Conservation (phyloP, 306 rosid species). For the Malus orientalis region DNA sequence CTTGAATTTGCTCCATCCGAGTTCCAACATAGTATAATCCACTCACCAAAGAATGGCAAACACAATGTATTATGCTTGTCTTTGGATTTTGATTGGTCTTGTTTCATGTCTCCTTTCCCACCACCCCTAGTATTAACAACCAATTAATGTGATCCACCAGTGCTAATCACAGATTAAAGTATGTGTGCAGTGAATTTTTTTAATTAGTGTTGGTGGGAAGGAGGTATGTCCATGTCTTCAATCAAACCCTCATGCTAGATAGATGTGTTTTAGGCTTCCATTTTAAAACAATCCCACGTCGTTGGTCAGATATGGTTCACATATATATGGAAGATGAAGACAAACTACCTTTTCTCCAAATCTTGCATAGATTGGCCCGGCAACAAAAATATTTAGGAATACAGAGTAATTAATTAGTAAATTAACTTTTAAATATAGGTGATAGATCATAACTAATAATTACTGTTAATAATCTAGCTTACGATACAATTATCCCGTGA, state of each 20-base stretch:
- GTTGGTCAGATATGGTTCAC: conserved; percentile 14
- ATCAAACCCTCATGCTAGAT: conserved; percentile 10
- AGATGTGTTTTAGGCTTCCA: not conserved
- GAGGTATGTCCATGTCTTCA: conserved; percentile 18
- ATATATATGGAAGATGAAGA: conserved; percentile 19
- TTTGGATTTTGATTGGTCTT: conserved; percentile 9
- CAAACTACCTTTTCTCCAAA: conserved; percentile 48
- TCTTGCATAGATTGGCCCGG: conserved; percentile 24
- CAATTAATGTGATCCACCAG: conserved; percentile 21
- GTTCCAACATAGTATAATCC: conserved; percentile 1
- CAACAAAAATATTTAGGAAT: not conserved
- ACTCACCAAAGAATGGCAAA: conserved; percentile 38
- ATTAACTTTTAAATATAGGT: conserved; percentile 2
- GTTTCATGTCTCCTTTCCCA: conserved; percentile 11
- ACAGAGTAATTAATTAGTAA: conserved; percentile 1
- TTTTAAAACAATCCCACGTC: not conserved
- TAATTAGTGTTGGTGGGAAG: conserved; percentile 21
- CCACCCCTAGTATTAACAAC: conserved; percentile 25
- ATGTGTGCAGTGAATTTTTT: conserved; percentile 5
- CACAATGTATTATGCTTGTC: conserved; percentile 35
- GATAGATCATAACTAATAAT: not conserved
- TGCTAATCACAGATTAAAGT: not conserved
- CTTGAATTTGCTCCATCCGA: not conserved
- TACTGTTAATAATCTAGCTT: not conserved
- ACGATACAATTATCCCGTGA: not conserved